Evolutionary conservation across 495 filamentous ascomycete species (phyloP).

Genomic region (Neurospora discreta): DNA sequence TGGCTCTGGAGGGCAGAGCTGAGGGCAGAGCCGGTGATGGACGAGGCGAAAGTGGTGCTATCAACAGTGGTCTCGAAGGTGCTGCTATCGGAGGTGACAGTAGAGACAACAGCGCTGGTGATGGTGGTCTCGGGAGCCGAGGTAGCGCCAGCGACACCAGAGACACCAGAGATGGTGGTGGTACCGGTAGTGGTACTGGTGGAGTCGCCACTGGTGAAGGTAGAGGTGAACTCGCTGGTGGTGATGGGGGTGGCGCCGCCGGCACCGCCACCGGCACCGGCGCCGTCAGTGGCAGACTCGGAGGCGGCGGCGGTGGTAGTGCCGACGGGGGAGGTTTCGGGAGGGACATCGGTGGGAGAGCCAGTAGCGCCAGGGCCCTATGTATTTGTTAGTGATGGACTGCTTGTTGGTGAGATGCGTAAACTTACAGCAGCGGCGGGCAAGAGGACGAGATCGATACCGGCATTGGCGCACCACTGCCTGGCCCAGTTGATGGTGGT

Average conservation of each 20-base stretch:
- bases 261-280: conserved; percentile 5
- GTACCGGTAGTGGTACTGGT: conserved; percentile 14
- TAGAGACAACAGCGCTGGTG: conserved; percentile 7
- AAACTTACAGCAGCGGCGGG: conserved; percentile 19
- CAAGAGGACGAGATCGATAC: conserved; percentile 5
- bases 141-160: conserved; percentile 10
- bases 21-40: conserved; percentile 5
- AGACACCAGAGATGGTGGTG: conserved; percentile 10
- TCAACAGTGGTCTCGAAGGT: conserved; percentile 11
- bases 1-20: conserved; percentile 7
- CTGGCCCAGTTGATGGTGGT: conserved; percentile 24
- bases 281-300: not conserved
- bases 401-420: not conserved
- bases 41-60: conserved; percentile 6
- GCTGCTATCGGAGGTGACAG: not conserved
- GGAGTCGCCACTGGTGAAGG: conserved; percentile 12
- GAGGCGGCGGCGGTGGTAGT: conserved; percentile 15
- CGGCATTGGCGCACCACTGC: conserved; percentile 20
- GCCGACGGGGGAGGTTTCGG: conserved; percentile 19
- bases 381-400: not conserved
- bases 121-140: conserved; percentile 1
- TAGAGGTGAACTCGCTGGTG: conserved; percentile 24
- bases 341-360: not conserved
- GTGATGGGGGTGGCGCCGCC: conserved; percentile 17
- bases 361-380: not conserved